Evolutionary conservation across 2,329 filamentous ascomycete genomes (phyloP), one percentile per base, ranked within the genome.

Genomic region (Geosmithia morbida): DNA sequence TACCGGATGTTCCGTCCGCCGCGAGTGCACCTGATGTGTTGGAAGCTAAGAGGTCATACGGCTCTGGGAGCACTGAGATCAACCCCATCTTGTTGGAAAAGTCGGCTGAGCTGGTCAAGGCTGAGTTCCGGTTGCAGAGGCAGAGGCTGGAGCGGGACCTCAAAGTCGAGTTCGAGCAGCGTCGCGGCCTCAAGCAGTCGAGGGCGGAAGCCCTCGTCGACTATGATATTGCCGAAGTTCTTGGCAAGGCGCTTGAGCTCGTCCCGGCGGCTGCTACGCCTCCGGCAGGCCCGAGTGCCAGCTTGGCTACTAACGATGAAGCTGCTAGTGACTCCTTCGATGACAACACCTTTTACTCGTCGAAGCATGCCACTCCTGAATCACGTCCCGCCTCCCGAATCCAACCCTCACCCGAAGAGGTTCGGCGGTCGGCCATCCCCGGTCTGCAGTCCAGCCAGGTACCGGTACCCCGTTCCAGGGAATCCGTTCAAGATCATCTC

Each of bases 321-420:
- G 79, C 79, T 62, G 66, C 76, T 59, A 85, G 74, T 74, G 86
- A 90, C 63, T 92, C 87, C 37, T 86, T 88, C 67, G 88, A 96
- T 66, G 84, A 94, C 62, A 88, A 94, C 60, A 92, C 88, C 41
- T 94, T 94, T 65, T 96, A 97, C 71, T 96, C 90, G 54, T 96
- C 89, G 66, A 86, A 84, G 68, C 83, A 89, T 70, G 85, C 89
- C 62, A 94, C 88, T 53, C 77, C 77, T 50, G 71, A 77, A 22
- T 72, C 70, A 29, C 68, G 66, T 45, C 65, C 68, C 50, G 67
- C 68, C 40, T 66, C 70, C 26, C 68, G 67, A 49, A 56, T 68
- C 66, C 77, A 60, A 70, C 75, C 60, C 55, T 60, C 61, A 51
- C 62, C 63, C 50, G 62, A 62, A 54, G 62, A 66, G 42, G 48